phyloP scores from a whole-genome alignment of 1,139 yeast species.

The Lodderomyces theae region DNA sequence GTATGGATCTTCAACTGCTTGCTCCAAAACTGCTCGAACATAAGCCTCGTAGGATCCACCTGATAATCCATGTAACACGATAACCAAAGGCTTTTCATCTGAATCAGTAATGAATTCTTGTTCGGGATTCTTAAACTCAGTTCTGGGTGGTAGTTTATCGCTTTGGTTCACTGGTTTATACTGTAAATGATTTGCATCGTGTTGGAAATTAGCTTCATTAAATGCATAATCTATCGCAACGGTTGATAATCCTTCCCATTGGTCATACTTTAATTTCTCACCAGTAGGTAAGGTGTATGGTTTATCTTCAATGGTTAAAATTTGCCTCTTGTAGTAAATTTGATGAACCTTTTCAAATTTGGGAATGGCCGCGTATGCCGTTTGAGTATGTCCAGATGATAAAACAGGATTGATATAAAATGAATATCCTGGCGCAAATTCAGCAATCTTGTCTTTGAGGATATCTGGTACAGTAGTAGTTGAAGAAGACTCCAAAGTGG shows the following conservation, averaged over 20 bases:
- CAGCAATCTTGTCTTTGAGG: slow-evolving; percentile 28
- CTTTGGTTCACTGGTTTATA: slow-evolving; percentile 35
- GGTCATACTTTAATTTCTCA: slow-evolving; percentile 36
- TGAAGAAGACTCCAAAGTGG: no score
- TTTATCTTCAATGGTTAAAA: slow-evolving; percentile 32
- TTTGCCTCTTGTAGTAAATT: slow-evolving; percentile 38
- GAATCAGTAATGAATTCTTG: slow-evolving; percentile 26
- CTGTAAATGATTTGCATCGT: slow-evolving; percentile 25
- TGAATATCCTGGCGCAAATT: slow-evolving; percentile 30
- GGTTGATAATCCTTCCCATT: slow-evolving; percentile 42
- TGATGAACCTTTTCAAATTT: slow-evolving; percentile 35
- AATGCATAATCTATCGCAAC: slow-evolving; percentile 43
- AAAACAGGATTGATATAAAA: slow-evolving; percentile 39
- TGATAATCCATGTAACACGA: slow-evolving; percentile 58
- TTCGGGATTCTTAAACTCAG: slow-evolving; percentile 37
- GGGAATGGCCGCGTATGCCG: slow-evolving; percentile 44
- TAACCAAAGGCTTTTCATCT: slow-evolving; percentile 49
- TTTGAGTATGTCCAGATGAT: slow-evolving; percentile 44
- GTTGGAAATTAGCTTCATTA: slow-evolving; percentile 7
- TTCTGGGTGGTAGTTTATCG: slow-evolving; percentile 42
- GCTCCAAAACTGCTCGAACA: slow-evolving; percentile 42
- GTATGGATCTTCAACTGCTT: slow-evolving; percentile 31
- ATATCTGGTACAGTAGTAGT: slow-evolving; percentile 31
- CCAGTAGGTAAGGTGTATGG: slow-evolving; percentile 27
- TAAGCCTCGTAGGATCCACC: slow-evolving; percentile 65